A percentile compares a stretch with the other conserved stretches of the same genome.
These are phyloP conservation scores for Kalanchoe fedtschenkoi DNA, from an alignment of 164 flowering plant species.

Conservation along the genomic window DNA sequence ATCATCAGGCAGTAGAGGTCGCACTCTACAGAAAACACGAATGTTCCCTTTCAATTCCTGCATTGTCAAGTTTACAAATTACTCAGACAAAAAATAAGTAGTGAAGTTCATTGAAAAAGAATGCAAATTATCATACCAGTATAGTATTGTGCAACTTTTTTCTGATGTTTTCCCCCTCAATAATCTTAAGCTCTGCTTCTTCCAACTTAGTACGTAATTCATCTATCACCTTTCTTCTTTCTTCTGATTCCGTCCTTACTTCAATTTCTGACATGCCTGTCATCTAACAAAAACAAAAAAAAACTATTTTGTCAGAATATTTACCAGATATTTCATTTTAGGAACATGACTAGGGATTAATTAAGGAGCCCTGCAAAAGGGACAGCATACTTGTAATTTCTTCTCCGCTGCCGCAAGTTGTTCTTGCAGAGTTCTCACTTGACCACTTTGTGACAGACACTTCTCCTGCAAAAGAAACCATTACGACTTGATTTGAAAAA, in stretches of 20 bases:
- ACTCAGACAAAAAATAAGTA: not conserved
- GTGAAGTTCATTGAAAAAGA: not conserved
- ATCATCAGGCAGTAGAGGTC: constrained; percentile 79
- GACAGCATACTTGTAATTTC: constrained; percentile 43
- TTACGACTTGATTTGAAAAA: not conserved
- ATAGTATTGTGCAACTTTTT: constrained; percentile 89
- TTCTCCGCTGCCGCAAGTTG: constrained; percentile 52
- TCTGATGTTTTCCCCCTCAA: constrained; percentile 77
- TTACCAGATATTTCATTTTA: not conserved
- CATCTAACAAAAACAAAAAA: constrained; percentile 27
- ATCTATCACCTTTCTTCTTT: constrained; percentile 31
- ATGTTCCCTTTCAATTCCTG: constrained; percentile 97
- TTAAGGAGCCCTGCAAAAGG: no score
- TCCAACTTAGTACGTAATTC: constrained; percentile 53
- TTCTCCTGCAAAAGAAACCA: constrained; percentile 35
- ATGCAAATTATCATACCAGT: constrained; percentile 35
- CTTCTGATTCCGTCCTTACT: constrained; percentile 47
- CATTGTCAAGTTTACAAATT: constrained; percentile 1
- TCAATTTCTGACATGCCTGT: constrained; percentile 48
- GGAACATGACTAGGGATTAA: no score
- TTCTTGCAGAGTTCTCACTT: constrained; percentile 39
- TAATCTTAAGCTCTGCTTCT: constrained; percentile 61
- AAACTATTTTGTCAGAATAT: not conserved
- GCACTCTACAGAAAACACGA: constrained; percentile 90
- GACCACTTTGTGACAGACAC: constrained; percentile 48